phyloP scores from a whole-genome alignment of 345 rosid genomes.

The Boechera stricta region DNA sequence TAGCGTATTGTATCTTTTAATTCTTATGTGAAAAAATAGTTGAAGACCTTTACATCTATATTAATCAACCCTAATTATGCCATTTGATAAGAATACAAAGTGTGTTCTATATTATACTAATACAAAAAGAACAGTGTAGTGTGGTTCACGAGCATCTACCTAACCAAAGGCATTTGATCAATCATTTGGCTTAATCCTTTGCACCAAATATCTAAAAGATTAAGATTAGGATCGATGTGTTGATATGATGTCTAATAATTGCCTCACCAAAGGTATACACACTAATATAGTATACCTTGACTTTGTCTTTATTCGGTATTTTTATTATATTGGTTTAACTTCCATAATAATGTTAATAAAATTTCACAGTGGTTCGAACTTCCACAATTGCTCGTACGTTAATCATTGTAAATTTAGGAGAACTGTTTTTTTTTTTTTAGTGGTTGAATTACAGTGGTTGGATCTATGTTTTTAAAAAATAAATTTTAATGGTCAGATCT shows the following conservation, averaged over 20 bases:
- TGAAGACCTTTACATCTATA: background rate
- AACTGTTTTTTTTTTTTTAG: background rate
- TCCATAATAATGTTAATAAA: background rate
- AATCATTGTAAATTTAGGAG: background rate
- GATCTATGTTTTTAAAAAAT: no score
- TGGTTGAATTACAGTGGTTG: no score
- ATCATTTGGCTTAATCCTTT: slow-evolving; percentile 36
- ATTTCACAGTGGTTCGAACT: background rate
- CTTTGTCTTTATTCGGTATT: background rate
- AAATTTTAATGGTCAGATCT: no score
- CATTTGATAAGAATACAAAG: slow-evolving; percentile 24
- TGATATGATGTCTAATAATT: slow-evolving; percentile 40
- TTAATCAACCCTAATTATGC: slow-evolving; percentile 7
- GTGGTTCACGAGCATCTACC: slow-evolving; percentile 46
- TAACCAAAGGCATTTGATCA: slow-evolving; percentile 25
- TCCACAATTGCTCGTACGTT: background rate
- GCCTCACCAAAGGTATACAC: slow-evolving; percentile 28
- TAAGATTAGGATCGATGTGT: slow-evolving; percentile 33
- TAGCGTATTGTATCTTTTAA: slow-evolving; percentile 7
- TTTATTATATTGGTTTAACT: background rate
- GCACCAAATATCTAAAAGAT: slow-evolving; percentile 31
- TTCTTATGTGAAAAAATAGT: background rate
- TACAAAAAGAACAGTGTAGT: slow-evolving; percentile 5
- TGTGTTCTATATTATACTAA: background rate
- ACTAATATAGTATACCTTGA: slow-evolving; percentile 4